phyloP scores from a whole-genome alignment of 2,329 filamentous ascomycete genomes.

The Thelonectria rubi region DNA sequence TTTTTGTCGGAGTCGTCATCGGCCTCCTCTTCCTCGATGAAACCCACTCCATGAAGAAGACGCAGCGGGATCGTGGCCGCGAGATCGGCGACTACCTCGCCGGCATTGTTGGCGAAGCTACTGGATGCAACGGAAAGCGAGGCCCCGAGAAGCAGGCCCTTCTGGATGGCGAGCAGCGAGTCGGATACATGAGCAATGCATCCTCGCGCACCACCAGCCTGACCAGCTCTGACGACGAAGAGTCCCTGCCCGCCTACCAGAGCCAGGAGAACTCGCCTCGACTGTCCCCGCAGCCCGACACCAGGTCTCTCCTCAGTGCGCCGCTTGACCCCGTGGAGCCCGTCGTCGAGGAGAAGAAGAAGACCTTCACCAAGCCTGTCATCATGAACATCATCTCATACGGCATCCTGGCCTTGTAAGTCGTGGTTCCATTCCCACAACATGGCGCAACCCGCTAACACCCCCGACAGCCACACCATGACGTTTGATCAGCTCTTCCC shows the following conservation, averaged over 20 bases:
- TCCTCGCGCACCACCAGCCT: constrained; percentile 15
- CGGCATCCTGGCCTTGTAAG: constrained; percentile 94
- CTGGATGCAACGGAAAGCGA: constrained; percentile 49
- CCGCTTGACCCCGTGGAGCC: constrained; percentile 39
- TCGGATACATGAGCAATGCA: constrained; percentile 62
- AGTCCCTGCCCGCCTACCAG: constrained; percentile 74
- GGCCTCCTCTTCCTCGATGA: constrained; percentile 92
- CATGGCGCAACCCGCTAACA: constrained; percentile 25
- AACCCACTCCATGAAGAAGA: constrained; percentile 85
- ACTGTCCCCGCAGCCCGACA: constrained; percentile 47
- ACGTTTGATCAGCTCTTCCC: constrained; percentile 95
- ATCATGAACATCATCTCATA: constrained; percentile 89
- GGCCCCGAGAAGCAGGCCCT: constrained; percentile 69
- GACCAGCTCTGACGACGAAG: constrained; percentile 51
- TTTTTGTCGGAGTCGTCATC: constrained; percentile 77
- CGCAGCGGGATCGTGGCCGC: constrained; percentile 77
- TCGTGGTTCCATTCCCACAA: constrained; percentile 38
- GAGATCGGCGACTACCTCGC: constrained; percentile 79
- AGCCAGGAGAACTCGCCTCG: constrained; percentile 66
- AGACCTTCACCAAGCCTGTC: constrained; percentile 85
- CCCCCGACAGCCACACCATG: constrained; percentile 81
- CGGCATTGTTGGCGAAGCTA: constrained; percentile 49
- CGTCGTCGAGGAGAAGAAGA: constrained; percentile 42
- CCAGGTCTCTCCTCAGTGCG: constrained; percentile 26
- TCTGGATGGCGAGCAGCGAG: constrained; percentile 68